A percentile compares a stretch with the other conserved stretches of the same genome.
Evolutionary conservation across 768 basidiomycete genomes (phyloP).

Genomic region (Lactarius pseudohatsudake): DNA sequence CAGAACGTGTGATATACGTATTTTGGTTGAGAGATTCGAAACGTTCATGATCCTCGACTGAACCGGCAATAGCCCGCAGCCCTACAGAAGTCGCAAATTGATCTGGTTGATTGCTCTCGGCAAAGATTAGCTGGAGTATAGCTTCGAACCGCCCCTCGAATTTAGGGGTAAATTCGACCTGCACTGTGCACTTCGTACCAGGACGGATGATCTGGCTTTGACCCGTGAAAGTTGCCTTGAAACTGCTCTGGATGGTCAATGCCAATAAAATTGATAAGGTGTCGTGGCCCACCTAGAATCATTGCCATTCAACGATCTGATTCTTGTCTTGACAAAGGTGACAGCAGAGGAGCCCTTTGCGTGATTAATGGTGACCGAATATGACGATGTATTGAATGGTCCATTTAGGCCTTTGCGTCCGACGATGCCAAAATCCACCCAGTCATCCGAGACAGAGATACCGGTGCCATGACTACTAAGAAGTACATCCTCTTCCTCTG

Average conservation of each 20-base stretch:
- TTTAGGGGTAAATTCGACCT: slow-evolving; percentile 8
- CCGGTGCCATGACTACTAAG: slow-evolving; percentile 51
- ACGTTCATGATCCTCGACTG: slow-evolving; percentile 10
- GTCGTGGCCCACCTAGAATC: slow-evolving; percentile 15
- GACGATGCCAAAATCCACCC: slow-evolving; percentile 53
- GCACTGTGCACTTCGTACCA: slow-evolving; percentile 7
- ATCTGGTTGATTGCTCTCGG: too few species aligned
- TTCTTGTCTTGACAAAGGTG: slow-evolving; percentile 20
- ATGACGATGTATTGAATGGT: slow-evolving; percentile 17
- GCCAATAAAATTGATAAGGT: not conserved
- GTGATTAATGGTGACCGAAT: slow-evolving; percentile 26
- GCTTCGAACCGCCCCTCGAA: slow-evolving; percentile 20
- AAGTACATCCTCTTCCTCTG: not conserved
- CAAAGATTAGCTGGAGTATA: slow-evolving; percentile 9
- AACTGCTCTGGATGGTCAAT: slow-evolving; percentile 10
- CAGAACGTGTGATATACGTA: not conserved
- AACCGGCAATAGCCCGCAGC: slow-evolving; percentile 8
- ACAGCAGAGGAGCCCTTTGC: slow-evolving; percentile 14
- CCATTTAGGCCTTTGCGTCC: slow-evolving; percentile 36
- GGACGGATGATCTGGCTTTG: slow-evolving; percentile 6
- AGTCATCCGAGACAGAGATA: slow-evolving; percentile 34
- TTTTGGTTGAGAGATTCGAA: slow-evolving; percentile 6
- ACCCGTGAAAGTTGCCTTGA: slow-evolving; percentile 8
- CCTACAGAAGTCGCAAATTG: not conserved
- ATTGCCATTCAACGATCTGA: slow-evolving; percentile 1